Percentiles rank a stretch among this genome's conserved stretches.
Evolutionary conservation across 768 basidiomycete species (phyloP).

Genomic region (Amanita inopinata): DNA sequence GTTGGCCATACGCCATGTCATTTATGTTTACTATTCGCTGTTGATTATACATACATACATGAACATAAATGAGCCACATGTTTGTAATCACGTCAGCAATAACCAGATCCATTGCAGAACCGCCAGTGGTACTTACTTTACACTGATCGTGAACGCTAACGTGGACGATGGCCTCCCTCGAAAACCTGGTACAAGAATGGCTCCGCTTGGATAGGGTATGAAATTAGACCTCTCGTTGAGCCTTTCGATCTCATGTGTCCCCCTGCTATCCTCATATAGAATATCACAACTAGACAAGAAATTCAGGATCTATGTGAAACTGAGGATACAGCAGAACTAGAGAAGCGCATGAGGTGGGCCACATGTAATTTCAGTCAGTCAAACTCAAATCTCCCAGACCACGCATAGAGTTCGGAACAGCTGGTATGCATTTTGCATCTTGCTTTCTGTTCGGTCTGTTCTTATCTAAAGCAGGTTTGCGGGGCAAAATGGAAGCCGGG

Average conservation of each 20-base stretch:
- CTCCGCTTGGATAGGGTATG: conserved; percentile 36
- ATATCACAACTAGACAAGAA: conserved; percentile 37
- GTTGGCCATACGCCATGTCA: not conserved
- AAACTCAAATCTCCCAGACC: conserved; percentile 26
- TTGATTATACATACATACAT: conserved; percentile 7
- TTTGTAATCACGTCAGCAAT: conserved; percentile 8
- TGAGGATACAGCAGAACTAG: conserved; percentile 36
- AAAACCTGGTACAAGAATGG: conserved; percentile 41
- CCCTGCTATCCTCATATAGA: conserved; percentile 24
- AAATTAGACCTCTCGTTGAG: not conserved
- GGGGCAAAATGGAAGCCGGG: conserved; percentile 81
- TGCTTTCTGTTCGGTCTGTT: not conserved
- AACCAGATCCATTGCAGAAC: too few relatives aligned
- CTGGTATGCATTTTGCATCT: conserved; percentile 36
- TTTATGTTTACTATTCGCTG: conserved; percentile 8
- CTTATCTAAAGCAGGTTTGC: conserved; percentile 38
- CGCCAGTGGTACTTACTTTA: too few relatives aligned
- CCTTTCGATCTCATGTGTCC: not conserved
- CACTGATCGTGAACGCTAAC: not conserved
- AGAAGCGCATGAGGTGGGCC: conserved; percentile 44
- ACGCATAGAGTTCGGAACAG: conserved; percentile 83
- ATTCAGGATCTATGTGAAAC: conserved; percentile 36
- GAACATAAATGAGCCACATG: not conserved
- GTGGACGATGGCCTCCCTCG: conserved; percentile 19
- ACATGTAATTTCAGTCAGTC: not conserved